Conservation (phyloP, 2,329 filamentous ascomycete genomes). For the Colletotrichum nymphaeae region DNA sequence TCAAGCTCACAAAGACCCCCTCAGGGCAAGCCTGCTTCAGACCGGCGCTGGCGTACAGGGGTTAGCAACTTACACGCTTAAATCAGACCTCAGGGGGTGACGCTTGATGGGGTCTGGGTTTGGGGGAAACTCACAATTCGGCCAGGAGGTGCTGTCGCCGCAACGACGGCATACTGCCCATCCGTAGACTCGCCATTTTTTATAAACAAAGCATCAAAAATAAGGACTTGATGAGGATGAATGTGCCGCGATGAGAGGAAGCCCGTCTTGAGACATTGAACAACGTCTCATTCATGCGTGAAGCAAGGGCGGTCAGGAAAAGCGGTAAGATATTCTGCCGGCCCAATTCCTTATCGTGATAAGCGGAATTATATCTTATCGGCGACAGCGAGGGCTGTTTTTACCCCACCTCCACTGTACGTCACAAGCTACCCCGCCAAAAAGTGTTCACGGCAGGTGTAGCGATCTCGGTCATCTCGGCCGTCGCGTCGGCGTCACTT, state of each 20-base stretch:
- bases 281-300: slow-evolving; percentile 29
- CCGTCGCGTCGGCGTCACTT: background rate
- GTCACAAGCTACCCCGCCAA: slow-evolving; percentile 27
- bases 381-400: background rate
- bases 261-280: slow-evolving; percentile 23
- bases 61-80: slow-evolving; percentile 37
- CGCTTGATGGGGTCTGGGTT: background rate
- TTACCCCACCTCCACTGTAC: slow-evolving; percentile 27
- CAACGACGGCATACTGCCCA: slow-evolving; percentile 65
- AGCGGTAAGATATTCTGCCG: slow-evolving; percentile 46
- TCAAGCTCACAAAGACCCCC: slow-evolving; percentile 87
- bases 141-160: slow-evolving; percentile 81
- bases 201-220: slow-evolving; percentile 1
- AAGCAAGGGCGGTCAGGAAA: slow-evolving; percentile 40
- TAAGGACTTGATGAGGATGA: slow-evolving; percentile 10
- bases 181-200: slow-evolving; percentile 56
- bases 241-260: slow-evolving; percentile 4
- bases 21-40: slow-evolving; percentile 86
- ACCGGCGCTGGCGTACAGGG: slow-evolving; percentile 69
- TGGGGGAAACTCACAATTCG: slow-evolving; percentile 73
- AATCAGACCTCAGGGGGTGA: slow-evolving; percentile 35
- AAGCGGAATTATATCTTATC: slow-evolving; percentile 14
- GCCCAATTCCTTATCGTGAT: slow-evolving; percentile 32
- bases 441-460: background rate
- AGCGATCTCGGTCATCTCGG: slow-evolving; percentile 15